phyloP scores from a whole-genome alignment of 2,329 filamentous ascomycete species.

The Exophiala sp. region DNA sequence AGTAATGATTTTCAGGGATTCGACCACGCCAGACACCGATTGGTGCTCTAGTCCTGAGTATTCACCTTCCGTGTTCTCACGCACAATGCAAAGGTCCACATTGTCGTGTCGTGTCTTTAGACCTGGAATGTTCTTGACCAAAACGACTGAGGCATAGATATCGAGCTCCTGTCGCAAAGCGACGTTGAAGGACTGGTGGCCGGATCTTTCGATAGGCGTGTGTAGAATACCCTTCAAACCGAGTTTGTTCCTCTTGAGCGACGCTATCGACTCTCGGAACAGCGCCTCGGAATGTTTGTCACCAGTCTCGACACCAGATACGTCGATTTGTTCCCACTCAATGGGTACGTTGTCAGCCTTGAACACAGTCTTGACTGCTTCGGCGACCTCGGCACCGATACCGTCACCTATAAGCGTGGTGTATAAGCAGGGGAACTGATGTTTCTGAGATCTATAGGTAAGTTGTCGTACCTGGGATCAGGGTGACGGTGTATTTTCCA shows the following conservation, averaged over 20 bases:
- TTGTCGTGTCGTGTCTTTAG: slow-evolving; percentile 96
- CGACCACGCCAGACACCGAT: slow-evolving; percentile 91
- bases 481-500: slow-evolving; percentile 97
- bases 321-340: slow-evolving; percentile 98
- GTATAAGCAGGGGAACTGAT: slow-evolving; percentile 11
- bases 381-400: slow-evolving; percentile 95
- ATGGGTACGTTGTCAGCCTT: slow-evolving; percentile 98
- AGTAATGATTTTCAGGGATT: slow-evolving; percentile 99
- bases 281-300: slow-evolving; percentile 87
- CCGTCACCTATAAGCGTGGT: slow-evolving; percentile 64
- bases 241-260: slow-evolving; percentile 96
- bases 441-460: slow-evolving; percentile 1
- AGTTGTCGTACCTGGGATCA: slow-evolving; percentile 75
- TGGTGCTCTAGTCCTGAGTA: slow-evolving; percentile 99
- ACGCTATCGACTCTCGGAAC: slow-evolving; percentile 92
- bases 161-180: slow-evolving; percentile 98
- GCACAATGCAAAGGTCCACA: slow-evolving; percentile 98
- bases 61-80: slow-evolving; percentile 99
- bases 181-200: slow-evolving; percentile 99
- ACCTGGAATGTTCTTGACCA: slow-evolving; percentile 99
- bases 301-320: slow-evolving; percentile 82
- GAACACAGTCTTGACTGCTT: slow-evolving; percentile 98
- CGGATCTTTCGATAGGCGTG: slow-evolving; percentile 93
- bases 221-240: slow-evolving; percentile 98
- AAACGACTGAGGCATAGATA: slow-evolving; percentile 95